Percentiles rank a stretch among this genome's conserved stretches.
These are phyloP conservation scores for Daldinia caldariorum DNA, from an alignment of 495 filamentous ascomycete genomes.

Conservation along the genomic window DNA sequence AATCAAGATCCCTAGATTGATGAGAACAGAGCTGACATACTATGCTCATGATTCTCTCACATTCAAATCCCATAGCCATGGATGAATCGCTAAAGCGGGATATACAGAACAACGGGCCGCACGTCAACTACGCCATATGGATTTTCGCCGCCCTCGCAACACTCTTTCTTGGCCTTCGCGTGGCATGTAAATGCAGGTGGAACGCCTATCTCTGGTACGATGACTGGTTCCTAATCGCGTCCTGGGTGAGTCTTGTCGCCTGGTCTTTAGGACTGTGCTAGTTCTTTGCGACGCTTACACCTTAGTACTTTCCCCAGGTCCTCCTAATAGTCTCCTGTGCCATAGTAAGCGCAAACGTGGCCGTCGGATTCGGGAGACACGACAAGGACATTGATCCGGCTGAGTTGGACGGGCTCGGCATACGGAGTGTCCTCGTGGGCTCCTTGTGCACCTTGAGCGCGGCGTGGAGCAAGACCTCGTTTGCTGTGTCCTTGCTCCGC, in stretches of 20 bases:
- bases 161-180: slow-evolving; percentile 39
- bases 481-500: slow-evolving; percentile 49
- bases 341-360: slow-evolving; percentile 39
- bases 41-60: neutral
- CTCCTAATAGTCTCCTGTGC: slow-evolving; percentile 36
- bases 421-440: slow-evolving; percentile 44
- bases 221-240: slow-evolving; percentile 42
- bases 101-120: slow-evolving; percentile 29
- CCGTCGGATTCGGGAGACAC: slow-evolving; percentile 46
- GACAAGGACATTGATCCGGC: slow-evolving; percentile 34
- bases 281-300: neutral
- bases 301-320: slow-evolving; percentile 17
- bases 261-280: neutral
- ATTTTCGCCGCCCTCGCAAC: slow-evolving; percentile 28
- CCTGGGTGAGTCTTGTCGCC: slow-evolving; percentile 40
- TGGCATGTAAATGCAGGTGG: slow-evolving; percentile 37
- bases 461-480: slow-evolving; percentile 53
- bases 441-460: slow-evolving; percentile 47
- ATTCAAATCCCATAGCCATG: neutral
- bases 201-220: slow-evolving; percentile 39
- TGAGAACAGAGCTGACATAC: neutral
- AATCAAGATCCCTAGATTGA: neutral
- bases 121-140: slow-evolving; percentile 39
- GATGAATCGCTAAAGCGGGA: neutral
- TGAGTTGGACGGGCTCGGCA: slow-evolving; percentile 32